phyloP scores from a whole-genome alignment of 306 rosid genomes.

The Ceratonia siliqua region DNA sequence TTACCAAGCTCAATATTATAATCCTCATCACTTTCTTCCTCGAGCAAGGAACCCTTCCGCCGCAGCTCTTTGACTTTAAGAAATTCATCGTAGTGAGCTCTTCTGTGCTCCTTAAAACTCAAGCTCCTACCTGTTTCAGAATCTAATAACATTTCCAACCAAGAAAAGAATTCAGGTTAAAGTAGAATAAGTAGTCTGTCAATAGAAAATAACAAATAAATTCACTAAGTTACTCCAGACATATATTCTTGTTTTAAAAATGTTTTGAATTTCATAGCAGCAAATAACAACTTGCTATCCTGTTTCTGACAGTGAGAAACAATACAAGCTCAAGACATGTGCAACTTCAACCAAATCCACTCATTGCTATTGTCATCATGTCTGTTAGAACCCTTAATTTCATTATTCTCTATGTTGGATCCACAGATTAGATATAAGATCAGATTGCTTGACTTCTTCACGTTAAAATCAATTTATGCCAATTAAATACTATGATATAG shows the following conservation, averaged over 20 bases:
- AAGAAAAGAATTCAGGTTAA: slow-evolving; percentile 2
- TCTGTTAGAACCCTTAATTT: not conserved
- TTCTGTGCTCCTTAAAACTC: slow-evolving; percentile 48
- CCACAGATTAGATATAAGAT: not conserved
- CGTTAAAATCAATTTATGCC: not conserved
- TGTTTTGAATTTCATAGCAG: not conserved
- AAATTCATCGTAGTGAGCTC: slow-evolving; percentile 51
- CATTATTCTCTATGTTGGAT: not conserved
- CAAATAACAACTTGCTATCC: not conserved
- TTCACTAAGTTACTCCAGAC: not conserved
- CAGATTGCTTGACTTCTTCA: slow-evolving; percentile 9
- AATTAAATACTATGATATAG: not conserved
- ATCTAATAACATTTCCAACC: slow-evolving; percentile 26
- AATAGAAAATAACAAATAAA: not conserved
- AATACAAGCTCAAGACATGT: not conserved
- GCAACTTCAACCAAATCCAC: slow-evolving; percentile 5
- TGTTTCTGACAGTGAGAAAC: not conserved
- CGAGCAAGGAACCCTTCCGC: slow-evolving; percentile 26
- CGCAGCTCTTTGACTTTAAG: slow-evolving; percentile 46
- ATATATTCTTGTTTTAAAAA: not conserved
- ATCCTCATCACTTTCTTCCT: slow-evolving; percentile 40
- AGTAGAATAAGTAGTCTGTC: not conserved
- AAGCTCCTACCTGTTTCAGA: slow-evolving; percentile 37
- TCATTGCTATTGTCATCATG: not conserved
- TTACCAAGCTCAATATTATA: slow-evolving; percentile 18